These are phyloP conservation scores for Falciphora oryzae DNA, from an alignment of 2,329 filamentous ascomycete genomes.

Conservation along the genomic window DNA sequence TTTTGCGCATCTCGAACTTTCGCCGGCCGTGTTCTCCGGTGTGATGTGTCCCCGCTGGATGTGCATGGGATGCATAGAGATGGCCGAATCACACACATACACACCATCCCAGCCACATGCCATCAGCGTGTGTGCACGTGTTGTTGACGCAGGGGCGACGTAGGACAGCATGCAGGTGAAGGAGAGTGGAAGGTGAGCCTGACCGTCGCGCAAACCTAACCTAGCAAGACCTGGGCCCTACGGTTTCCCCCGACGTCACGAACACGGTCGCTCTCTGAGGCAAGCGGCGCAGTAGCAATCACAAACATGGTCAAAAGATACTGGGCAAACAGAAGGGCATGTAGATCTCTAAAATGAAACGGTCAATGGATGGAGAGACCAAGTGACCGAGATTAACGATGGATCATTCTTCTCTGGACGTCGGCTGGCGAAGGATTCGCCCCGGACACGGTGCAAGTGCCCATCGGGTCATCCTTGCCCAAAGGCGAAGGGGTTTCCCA, in stretches of 20 bases:
- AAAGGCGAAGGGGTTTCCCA: slow-evolving; percentile 18
- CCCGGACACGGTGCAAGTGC: slow-evolving; percentile 8
- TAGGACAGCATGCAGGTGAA: background rate
- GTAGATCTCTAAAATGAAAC: slow-evolving; percentile 57
- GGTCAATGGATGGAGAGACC: slow-evolving; percentile 43
- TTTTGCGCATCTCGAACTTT: background rate
- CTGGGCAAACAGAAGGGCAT: slow-evolving; percentile 16
- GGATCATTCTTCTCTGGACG: slow-evolving; percentile 46
- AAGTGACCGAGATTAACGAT: slow-evolving; percentile 51
- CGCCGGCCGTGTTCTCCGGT: background rate
- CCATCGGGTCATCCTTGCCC: background rate
- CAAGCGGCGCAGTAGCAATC: no score
- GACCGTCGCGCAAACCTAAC: no score
- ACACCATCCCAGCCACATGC: background rate
- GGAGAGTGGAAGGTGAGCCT: no score
- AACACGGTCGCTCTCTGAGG: no score
- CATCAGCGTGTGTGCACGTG: background rate
- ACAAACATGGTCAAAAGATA: background rate
- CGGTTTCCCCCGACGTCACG: no score
- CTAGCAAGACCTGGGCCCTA: no score
- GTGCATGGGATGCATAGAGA: background rate
- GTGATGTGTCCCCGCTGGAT: background rate
- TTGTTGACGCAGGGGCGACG: background rate
- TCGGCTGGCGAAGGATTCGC: slow-evolving; percentile 24
- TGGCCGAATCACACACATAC: background rate